phyloP scores from a whole-genome alignment of 352 stramenopile genomes.

The Globisporangium solare region DNA sequence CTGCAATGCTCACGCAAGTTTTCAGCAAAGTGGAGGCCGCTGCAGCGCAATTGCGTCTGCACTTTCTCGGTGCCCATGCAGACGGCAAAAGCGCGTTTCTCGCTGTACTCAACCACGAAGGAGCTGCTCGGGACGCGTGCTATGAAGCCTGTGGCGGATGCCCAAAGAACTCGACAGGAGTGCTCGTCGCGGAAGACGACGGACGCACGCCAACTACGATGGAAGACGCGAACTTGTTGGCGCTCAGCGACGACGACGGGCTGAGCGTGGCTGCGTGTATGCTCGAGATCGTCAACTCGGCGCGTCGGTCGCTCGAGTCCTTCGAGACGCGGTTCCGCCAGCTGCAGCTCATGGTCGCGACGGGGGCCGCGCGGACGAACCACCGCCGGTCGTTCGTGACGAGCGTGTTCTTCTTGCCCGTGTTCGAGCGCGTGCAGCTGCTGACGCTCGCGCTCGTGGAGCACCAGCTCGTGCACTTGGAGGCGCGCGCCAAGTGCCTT shows the following conservation, averaged over 20 bases:
- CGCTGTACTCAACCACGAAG: not conserved
- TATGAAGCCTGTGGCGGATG: not conserved
- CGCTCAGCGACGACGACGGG: conserved; percentile 47
- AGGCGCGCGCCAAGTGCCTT: not conserved
- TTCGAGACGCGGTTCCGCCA: conserved; percentile 30
- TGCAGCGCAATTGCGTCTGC: not conserved
- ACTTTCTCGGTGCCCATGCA: conserved; percentile 3
- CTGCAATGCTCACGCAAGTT: conserved; percentile 3
- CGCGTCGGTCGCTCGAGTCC: conserved; percentile 29
- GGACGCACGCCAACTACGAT: not conserved
- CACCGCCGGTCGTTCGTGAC: conserved; percentile 55
- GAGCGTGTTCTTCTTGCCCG: conserved; percentile 39
- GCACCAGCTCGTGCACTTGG: conserved; percentile 43
- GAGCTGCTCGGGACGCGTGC: too few relatives aligned
- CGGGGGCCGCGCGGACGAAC: conserved; percentile 48
- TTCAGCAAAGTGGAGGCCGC: not conserved
- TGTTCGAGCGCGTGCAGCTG: conserved; percentile 40
- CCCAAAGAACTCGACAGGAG: too few relatives aligned
- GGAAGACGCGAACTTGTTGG: conserved; percentile 21
- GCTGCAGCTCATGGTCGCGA: conserved; percentile 26
- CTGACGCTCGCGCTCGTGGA: conserved; percentile 37
- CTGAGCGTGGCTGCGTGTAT: conserved; percentile 60
- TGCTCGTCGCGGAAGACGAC: too few relatives aligned
- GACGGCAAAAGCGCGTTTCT: conserved; percentile 4
- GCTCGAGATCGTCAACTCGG: conserved; percentile 45